Evolutionary conservation across 2,329 filamentous ascomycete genomes (phyloP).

Genomic region (Clarireedia hainanense): DNA sequence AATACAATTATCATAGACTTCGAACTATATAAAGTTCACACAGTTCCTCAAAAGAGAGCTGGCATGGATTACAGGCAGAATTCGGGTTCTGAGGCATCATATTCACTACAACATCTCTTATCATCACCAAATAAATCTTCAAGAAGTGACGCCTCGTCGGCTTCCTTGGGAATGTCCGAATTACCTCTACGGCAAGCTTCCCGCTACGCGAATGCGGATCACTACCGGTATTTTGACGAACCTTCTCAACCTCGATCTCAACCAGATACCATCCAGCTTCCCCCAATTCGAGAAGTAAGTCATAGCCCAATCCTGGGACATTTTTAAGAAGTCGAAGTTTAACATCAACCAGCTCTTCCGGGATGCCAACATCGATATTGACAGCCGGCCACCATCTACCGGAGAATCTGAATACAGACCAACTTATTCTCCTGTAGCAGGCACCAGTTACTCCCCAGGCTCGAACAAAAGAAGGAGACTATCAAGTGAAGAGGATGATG

Average conservation of each 20-base stretch:
- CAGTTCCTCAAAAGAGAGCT: no score
- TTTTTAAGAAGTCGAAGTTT: not conserved
- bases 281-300: not conserved
- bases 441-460: not conserved
- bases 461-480: conserved; percentile 3
- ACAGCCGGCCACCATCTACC: not conserved
- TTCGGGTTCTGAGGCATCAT: no score
- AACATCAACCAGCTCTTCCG: not conserved
- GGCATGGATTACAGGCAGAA: no score
- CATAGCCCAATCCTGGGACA: not conserved
- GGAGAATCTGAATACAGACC: not conserved
- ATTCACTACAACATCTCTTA: no score
- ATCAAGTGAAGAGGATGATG: not conserved
- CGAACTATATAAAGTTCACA: no score
- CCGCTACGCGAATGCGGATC: no score
- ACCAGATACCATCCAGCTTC: not conserved
- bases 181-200: no score
- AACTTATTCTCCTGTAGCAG: not conserved
- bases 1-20: no score
- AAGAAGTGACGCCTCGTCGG: no score
- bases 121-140: no score
- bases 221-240: not conserved
- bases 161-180: no score
- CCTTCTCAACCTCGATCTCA: not conserved
- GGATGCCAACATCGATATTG: not conserved